Conservation (phyloP, 2,329 filamentous ascomycete species). For the Alternaria solani region DNA sequence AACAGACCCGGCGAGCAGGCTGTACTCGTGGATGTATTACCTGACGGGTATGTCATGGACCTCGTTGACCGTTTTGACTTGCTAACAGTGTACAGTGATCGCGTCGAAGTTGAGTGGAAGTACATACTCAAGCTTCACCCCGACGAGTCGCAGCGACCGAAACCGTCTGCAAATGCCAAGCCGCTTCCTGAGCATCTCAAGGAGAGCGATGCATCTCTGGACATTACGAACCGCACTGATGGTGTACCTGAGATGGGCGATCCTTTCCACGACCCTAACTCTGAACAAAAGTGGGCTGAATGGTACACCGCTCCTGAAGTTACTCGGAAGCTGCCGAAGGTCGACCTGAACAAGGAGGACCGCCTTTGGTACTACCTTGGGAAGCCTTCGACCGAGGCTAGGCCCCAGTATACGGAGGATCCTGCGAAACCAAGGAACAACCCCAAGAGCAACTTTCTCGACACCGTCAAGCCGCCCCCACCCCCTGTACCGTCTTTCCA, state of each 20-base stretch:
- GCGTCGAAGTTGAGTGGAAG: conserved; percentile 83
- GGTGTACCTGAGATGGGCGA: conserved; percentile 59
- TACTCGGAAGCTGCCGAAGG: conserved; percentile 66
- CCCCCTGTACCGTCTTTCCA: conserved; percentile 40
- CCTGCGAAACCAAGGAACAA: conserved; percentile 69
- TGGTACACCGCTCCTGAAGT: conserved; percentile 67
- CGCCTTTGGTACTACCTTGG: conserved; percentile 91
- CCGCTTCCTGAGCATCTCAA: conserved; percentile 69
- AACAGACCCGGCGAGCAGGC: conserved; percentile 79
- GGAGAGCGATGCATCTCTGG: conserved; percentile 56
- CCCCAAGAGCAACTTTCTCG: conserved; percentile 74
- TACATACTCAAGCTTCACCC: conserved; percentile 79
- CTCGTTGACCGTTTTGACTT: neutral
- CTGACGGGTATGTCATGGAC: conserved; percentile 72
- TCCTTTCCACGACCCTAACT: conserved; percentile 57
- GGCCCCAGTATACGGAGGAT: conserved; percentile 89
- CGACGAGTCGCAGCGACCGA: conserved; percentile 74
- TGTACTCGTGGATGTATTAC: conserved; percentile 81
- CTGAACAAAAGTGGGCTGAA: conserved; percentile 65
- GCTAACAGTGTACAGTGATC: conserved; percentile 62
- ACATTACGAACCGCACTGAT: conserved; percentile 58
- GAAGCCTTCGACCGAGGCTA: conserved; percentile 85
- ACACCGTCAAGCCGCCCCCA: conserved; percentile 64
- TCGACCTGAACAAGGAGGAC: conserved; percentile 75
- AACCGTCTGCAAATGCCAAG: conserved; percentile 75